phyloP scores from a whole-genome alignment of 192 early-diverging fungal species.

The Geranomyces michiganensis region DNA sequence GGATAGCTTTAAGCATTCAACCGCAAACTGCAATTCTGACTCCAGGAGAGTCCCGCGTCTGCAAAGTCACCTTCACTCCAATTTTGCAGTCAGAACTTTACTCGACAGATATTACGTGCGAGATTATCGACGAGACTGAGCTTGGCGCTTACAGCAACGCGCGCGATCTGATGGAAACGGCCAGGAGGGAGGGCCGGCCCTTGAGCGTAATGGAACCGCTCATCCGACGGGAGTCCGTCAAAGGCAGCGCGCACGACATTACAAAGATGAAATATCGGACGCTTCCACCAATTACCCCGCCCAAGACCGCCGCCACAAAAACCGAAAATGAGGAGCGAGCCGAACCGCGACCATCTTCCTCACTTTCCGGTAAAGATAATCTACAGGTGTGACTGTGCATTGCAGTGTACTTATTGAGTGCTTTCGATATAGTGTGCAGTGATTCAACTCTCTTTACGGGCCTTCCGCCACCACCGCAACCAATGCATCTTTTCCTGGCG shows the following conservation, averaged over 20 bases:
- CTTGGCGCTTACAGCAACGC: constrained; percentile 38
- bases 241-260: constrained; percentile 26
- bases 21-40: constrained; percentile 37
- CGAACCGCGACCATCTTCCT: constrained; percentile 12
- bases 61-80: constrained; percentile 50
- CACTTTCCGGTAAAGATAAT: constrained; percentile 12
- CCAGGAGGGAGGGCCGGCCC: constrained; percentile 38
- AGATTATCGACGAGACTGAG: constrained; percentile 52
- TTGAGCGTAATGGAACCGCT: constrained; percentile 26
- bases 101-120: constrained; percentile 48
- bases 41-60: constrained; percentile 46
- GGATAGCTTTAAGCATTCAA: constrained; percentile 36
- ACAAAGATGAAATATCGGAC: constrained; percentile 39
- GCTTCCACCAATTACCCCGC: constrained; percentile 40
- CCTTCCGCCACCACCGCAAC: constrained; percentile 33
- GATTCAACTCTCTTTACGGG: background rate
- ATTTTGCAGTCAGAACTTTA: constrained; percentile 32
- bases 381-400: background rate
- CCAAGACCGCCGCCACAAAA: constrained; percentile 8
- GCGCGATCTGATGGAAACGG: constrained; percentile 32
- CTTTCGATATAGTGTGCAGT: constrained; percentile 18
- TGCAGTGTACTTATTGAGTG: background rate
- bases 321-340: background rate
- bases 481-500: constrained; percentile 38
- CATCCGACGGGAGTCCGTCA: constrained; percentile 14